These are phyloP conservation scores for Solanum chiquidenum DNA, from an alignment of 257 asterid genomes.

Conservation along the genomic window DNA sequence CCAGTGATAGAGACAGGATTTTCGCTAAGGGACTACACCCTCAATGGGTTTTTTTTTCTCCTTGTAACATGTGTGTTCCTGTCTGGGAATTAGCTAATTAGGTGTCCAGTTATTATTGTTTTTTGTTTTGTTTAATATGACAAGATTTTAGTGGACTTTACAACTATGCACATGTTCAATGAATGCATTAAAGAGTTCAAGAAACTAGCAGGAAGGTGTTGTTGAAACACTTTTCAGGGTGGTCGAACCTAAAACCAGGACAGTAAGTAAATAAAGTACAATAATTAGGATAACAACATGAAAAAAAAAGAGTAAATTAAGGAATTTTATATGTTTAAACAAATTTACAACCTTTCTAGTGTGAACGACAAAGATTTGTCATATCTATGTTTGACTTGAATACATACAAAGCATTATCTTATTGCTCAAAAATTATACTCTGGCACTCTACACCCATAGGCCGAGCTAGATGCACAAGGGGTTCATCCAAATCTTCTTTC, in stretches of 20 bases:
- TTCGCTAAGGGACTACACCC: neutral
- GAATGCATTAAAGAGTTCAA: neutral
- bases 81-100: neutral
- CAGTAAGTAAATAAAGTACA: neutral
- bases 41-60: neutral
- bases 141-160: neutral
- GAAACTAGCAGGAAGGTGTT: neutral
- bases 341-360: neutral
- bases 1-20: neutral
- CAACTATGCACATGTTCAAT: neutral
- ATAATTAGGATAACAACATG: neutral
- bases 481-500: neutral
- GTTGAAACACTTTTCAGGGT: neutral
- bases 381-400: slow-evolving; percentile 7
- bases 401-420: neutral
- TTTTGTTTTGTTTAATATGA: neutral
- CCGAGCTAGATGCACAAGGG: neutral
- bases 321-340: neutral
- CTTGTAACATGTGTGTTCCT: neutral
- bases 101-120: neutral
- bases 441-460: neutral
- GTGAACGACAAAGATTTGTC: slow-evolving; percentile 6
- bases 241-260: neutral
- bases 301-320: neutral
- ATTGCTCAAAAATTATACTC: neutral